Evolutionary conservation across 2,329 filamentous ascomycete genomes (phyloP), one percentile per base, ranked within the genome.

Genomic region (Teratosphaeria zuluensis): DNA sequence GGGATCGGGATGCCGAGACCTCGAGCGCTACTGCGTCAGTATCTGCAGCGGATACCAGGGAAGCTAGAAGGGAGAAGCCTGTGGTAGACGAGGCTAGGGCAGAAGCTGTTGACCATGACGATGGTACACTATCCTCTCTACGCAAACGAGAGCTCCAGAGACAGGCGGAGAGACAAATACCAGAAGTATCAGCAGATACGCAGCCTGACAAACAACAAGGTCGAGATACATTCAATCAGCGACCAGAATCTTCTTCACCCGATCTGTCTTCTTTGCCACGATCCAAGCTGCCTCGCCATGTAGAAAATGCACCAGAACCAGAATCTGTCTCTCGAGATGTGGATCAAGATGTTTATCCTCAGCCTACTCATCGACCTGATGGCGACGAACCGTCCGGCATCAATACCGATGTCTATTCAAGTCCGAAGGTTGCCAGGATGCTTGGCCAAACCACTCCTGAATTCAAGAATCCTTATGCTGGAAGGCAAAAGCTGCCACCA

Each of bases 161-260:
- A 59, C 69, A 79, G 55, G 72, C 76, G 8, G 80, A 84, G 64
- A 68, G 70, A 30, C 77, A 68, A 54, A 81, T 85, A 59, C 82
- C 83, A 16, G 75, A 76, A 2, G 72, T 73, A 38, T 72, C 77
- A 12, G 78, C 80, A 30, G 77, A 79, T 55, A 71, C 76, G 24
- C 73, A 77, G 54, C 63, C 60, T 4, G 62, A 64, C 1, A 59
- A 62, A 21, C 61, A 66, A 1, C 61, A 64, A 46, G 80, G 80
- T 62, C 74, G 79, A 59, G 83, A 85, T 67, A 79, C 80, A 11
- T 85, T 83, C 69, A 82, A 81, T 63, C 70, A 76, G 24, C 78
- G 78, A 53, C 77, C 81, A 6, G 74, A 72, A 24, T 72, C 76
- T 54, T 73, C 74, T 8, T 76, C 77, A 32, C 73, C 78, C 4